A percentile compares a stretch with the other conserved stretches of the same genome.
Conservation (phyloP, 768 basidiomycete genomes). For the Boletus pseudo-olivaceus region DNA sequence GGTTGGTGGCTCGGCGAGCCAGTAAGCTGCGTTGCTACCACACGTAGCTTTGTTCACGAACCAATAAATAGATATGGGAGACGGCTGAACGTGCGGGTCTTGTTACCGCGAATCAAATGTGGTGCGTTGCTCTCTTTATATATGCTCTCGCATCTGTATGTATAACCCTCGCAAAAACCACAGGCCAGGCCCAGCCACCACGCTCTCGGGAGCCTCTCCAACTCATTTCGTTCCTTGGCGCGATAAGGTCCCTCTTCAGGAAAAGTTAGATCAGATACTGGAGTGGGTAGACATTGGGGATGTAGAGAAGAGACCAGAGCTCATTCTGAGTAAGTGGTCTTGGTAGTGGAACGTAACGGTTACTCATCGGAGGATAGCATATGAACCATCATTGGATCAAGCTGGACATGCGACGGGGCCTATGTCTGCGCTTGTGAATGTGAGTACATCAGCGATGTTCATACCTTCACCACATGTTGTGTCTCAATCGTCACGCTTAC, state of each 20-base stretch:
- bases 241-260: conserved; percentile 50
- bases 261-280: conserved; percentile 75
- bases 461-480: background rate
- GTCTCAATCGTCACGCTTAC: background rate
- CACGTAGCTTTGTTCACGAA: background rate
- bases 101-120: conserved; percentile 87
- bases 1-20: conserved; percentile 91
- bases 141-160: background rate
- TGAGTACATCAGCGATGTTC: conserved; percentile 31
- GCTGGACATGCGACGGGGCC: conserved; percentile 76
- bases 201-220: conserved; percentile 57
- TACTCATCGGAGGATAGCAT: conserved; percentile 42
- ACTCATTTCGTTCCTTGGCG: conserved; percentile 81
- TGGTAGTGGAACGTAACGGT: background rate
- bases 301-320: conserved; percentile 64
- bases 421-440: conserved; percentile 65
- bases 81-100: conserved; percentile 73
- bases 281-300: conserved; percentile 77
- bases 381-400: conserved; percentile 85
- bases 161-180: background rate
- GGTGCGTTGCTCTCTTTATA: conserved; percentile 45
- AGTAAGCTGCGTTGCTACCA: conserved; percentile 41
- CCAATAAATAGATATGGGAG: conserved; percentile 74
- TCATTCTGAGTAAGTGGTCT: conserved; percentile 59
- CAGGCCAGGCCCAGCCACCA: conserved; percentile 83